Percentiles rank a stretch among this genome's conserved stretches.
These are phyloP conservation scores for Wakefieldia striispora DNA, from an alignment of 768 basidiomycete genomes.

Conservation along the genomic window DNA sequence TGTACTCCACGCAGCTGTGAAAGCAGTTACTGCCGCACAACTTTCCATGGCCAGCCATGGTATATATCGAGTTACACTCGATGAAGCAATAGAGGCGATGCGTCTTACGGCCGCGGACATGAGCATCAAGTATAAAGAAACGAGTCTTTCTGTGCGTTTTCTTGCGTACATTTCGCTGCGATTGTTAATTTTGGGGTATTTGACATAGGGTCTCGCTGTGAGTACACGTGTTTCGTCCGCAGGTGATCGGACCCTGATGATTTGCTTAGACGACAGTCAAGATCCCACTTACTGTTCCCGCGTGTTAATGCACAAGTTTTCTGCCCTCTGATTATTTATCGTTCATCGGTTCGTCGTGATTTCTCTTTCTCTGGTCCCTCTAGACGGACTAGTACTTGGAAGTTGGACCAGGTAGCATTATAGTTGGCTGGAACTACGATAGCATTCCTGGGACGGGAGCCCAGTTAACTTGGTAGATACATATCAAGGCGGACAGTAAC, in stretches of 20 bases:
- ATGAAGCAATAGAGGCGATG: slow-evolving; percentile 97
- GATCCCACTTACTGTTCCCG: slow-evolving; percentile 83
- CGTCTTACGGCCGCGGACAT: slow-evolving; percentile 89
- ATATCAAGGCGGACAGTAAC: no score
- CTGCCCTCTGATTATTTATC: not conserved
- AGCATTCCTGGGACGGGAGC: no score
- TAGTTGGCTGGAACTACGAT: no score
- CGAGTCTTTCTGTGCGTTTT: slow-evolving; percentile 75
- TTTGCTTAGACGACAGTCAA: slow-evolving; percentile 61
- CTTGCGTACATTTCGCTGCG: not conserved
- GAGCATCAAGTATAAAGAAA: slow-evolving; percentile 96
- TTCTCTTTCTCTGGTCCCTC: not conserved
- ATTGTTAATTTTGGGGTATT: not conserved
- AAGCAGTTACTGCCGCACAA: slow-evolving; percentile 92
- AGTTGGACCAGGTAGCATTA: not conserved
- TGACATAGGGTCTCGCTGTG: slow-evolving; percentile 55
- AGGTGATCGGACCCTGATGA: slow-evolving; percentile 10
- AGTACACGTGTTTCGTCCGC: slow-evolving; percentile 20
- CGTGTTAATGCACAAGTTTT: slow-evolving; percentile 48
- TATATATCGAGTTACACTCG: slow-evolving; percentile 81
- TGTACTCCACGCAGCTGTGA: slow-evolving; percentile 58
- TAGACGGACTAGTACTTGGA: not conserved
- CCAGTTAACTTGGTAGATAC: no score
- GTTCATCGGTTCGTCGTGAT: not conserved
- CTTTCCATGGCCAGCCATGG: slow-evolving; percentile 91